Percentiles rank a stretch among this genome's conserved stretches.
These are phyloP conservation scores for Lentinula guzmanii DNA, from an alignment of 768 basidiomycete genomes.

Conservation along the genomic window DNA sequence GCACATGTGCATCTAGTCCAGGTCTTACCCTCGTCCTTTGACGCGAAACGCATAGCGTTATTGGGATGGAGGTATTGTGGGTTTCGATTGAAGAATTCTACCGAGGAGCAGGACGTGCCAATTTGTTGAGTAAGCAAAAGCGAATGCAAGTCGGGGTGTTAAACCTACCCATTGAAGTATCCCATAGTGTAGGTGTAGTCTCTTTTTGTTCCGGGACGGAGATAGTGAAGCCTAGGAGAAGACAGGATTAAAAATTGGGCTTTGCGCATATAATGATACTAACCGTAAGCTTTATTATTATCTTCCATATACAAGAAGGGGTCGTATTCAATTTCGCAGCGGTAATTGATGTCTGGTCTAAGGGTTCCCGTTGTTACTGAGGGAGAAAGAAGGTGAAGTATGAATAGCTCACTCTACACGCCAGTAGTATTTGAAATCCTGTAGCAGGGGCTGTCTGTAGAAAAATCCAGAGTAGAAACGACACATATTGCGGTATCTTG, in stretches of 20 bases:
- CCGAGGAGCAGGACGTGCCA: slow-evolving; percentile 8
- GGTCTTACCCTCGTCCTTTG: slow-evolving; percentile 39
- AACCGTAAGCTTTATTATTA: slow-evolving; percentile 43
- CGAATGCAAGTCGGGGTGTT: not conserved
- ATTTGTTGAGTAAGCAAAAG: not conserved
- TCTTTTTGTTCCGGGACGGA: slow-evolving; percentile 52
- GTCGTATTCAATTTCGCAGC: slow-evolving; percentile 52
- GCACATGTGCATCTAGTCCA: slow-evolving; percentile 51
- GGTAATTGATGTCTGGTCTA: slow-evolving; percentile 55
- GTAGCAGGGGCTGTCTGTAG: slow-evolving; percentile 46
- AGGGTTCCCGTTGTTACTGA: not conserved
- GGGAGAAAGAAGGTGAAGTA: not conserved
- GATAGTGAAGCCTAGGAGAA: slow-evolving; percentile 45
- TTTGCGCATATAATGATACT: not conserved
- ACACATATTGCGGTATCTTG: not conserved
- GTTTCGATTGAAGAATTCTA: slow-evolving; percentile 48
- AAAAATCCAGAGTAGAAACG: slow-evolving; percentile 29
- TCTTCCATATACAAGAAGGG: slow-evolving; percentile 82
- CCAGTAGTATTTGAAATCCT: slow-evolving; percentile 56
- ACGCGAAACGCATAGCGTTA: slow-evolving; percentile 54
- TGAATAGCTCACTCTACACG: slow-evolving; percentile 39
- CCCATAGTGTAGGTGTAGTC: slow-evolving; percentile 62
- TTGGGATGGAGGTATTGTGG: slow-evolving; percentile 40
- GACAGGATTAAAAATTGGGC: not conserved
- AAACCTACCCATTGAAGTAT: slow-evolving; percentile 36